A percentile compares a stretch with the other conserved stretches of the same genome.
phyloP scores from a whole-genome alignment of 495 filamentous ascomycete genomes.

The Penicillium steckii region DNA sequence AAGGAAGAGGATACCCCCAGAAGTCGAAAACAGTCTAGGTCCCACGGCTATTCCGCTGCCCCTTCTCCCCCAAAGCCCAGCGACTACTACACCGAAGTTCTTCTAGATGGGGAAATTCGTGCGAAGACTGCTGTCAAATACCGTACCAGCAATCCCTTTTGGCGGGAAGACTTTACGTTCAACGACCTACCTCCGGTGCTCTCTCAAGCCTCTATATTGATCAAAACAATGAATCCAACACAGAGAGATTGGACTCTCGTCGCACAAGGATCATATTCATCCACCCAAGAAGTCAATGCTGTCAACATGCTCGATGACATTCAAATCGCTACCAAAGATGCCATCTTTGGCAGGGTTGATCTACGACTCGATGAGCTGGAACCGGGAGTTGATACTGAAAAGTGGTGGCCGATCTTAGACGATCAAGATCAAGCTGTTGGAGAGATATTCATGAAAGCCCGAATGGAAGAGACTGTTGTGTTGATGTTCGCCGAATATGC shows the following conservation, averaged over 20 bases:
- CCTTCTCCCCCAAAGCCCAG: constrained; percentile 30
- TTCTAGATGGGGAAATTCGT: constrained; percentile 84
- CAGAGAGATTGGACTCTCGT: constrained; percentile 55
- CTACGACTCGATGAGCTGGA: constrained; percentile 83
- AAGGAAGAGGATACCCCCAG: constrained; percentile 32
- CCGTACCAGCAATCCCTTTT: constrained; percentile 84
- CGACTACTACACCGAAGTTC: constrained; percentile 84
- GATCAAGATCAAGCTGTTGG: constrained; percentile 72
- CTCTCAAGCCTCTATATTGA: constrained; percentile 74
- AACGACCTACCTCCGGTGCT: constrained; percentile 77
- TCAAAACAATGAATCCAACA: constrained; percentile 64
- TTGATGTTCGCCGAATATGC: constrained; percentile 84
- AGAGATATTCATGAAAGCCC: constrained; percentile 81
- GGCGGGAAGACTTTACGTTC: constrained; percentile 91
- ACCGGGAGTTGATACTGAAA: constrained; percentile 74
- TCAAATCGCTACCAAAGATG: constrained; percentile 54
- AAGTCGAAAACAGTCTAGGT: constrained; percentile 41
- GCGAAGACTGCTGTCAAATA: constrained; percentile 81
- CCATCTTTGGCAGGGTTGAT: constrained; percentile 72
- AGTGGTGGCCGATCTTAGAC: constrained; percentile 85
- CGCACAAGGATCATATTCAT: constrained; percentile 44
- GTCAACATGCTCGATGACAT: constrained; percentile 48
- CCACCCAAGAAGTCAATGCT: constrained; percentile 44
- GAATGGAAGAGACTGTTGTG: constrained; percentile 84
- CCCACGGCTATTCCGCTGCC: constrained; percentile 27